Evolutionary conservation across 208 protist species (phyloP).

Genomic region (Angomonas deanei): DNA sequence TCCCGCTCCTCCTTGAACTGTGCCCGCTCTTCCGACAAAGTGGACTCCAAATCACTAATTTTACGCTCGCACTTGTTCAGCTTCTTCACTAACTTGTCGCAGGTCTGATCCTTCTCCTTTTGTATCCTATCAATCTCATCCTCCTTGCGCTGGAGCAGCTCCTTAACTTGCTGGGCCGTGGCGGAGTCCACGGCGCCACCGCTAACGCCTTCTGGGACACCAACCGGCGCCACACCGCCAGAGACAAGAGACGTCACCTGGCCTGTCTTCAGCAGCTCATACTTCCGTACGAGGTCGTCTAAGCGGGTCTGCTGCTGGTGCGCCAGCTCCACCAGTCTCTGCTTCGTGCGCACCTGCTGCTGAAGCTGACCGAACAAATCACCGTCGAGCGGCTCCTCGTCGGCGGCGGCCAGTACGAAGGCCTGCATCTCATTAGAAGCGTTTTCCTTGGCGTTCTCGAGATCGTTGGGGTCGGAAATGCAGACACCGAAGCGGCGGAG

Average conservation of each 20-base stretch:
- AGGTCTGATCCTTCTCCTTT: conserved; percentile 68
- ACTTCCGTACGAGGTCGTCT: conserved; percentile 82
- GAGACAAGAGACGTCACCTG: conserved; percentile 42
- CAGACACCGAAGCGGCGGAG: conserved; percentile 79
- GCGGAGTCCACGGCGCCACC: conserved; percentile 41
- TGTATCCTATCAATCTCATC: conserved; percentile 74
- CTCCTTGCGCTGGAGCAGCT: conserved; percentile 81
- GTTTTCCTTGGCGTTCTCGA: conserved; percentile 13
- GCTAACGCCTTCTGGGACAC: not conserved
- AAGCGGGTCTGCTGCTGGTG: conserved; percentile 83
- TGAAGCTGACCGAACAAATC: conserved; percentile 77
- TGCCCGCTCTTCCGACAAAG: conserved; percentile 70
- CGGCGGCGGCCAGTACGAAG: conserved; percentile 64
- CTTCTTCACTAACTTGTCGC: conserved; percentile 88
- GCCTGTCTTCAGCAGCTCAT: conserved; percentile 85
- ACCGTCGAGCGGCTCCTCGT: conserved; percentile 60
- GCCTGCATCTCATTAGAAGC: conserved; percentile 28
- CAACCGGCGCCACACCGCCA: not conserved
- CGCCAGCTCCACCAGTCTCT: conserved; percentile 73
- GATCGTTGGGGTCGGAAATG: conserved; percentile 42
- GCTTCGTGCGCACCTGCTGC: conserved; percentile 85
- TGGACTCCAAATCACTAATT: conserved; percentile 71
- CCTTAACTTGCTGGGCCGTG: conserved; percentile 57
- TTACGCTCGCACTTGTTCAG: conserved; percentile 84
- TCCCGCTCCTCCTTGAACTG: conserved; percentile 71